These are phyloP conservation scores for Fusarium xylarioides DNA, from an alignment of 2,329 filamentous ascomycete genomes.

Conservation along the genomic window DNA sequence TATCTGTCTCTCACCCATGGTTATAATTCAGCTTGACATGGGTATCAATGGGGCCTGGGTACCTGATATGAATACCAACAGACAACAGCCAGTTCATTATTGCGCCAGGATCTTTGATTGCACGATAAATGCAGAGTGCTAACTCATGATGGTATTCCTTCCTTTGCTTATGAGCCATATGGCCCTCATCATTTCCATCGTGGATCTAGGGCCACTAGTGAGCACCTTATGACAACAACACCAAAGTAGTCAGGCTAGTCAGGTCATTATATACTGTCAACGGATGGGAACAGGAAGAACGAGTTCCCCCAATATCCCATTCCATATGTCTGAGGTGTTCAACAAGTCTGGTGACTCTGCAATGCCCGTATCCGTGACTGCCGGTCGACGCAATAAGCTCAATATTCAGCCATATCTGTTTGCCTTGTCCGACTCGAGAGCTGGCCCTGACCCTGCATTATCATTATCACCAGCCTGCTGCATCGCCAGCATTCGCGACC, in stretches of 20 bases:
- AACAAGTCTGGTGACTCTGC: background rate
- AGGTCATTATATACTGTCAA: background rate
- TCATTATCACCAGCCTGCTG: slow-evolving; percentile 13
- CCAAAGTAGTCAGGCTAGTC: background rate
- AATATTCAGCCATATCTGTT: background rate
- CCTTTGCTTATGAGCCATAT: background rate
- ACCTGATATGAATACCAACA: background rate
- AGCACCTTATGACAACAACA: background rate
- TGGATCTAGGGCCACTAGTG: background rate
- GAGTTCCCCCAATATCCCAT: background rate
- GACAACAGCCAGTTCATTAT: background rate
- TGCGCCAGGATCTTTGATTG: background rate
- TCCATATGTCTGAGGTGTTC: background rate
- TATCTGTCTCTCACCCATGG: background rate
- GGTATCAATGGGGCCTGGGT: background rate
- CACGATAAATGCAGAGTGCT: background rate
- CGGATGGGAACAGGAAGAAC: background rate
- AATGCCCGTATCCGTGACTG: background rate
- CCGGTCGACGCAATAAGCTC: background rate
- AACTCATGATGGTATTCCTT: background rate
- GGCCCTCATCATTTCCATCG: background rate
- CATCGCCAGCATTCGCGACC: slow-evolving; percentile 13
- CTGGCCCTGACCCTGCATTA: slow-evolving; percentile 1
- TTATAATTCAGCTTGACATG: background rate
- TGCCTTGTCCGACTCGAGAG: slow-evolving; percentile 9